Evolutionary conservation across 306 rosid species (phyloP).

Genomic region (Quercus bicolor): DNA sequence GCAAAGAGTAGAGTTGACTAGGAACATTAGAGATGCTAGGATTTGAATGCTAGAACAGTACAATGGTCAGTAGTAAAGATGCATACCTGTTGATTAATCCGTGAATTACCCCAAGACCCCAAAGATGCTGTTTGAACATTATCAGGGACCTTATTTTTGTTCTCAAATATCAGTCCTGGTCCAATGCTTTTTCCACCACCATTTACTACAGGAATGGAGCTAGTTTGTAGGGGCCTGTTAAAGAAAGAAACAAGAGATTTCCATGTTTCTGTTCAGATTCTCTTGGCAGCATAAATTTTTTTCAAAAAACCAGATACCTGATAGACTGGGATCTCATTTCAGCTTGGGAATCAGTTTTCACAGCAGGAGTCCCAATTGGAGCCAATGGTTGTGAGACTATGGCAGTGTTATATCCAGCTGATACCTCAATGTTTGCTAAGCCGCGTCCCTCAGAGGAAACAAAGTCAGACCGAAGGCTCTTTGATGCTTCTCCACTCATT

Average conservation of each 20-base stretch:
- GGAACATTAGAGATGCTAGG: background rate
- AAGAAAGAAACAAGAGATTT: slow-evolving; percentile 16
- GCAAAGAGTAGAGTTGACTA: background rate
- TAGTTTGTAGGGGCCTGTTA: slow-evolving; percentile 57
- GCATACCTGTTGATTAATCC: slow-evolving; percentile 77
- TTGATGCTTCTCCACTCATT: slow-evolving; percentile 41
- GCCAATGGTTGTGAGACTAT: slow-evolving; percentile 61
- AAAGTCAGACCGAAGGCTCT: slow-evolving; percentile 35
- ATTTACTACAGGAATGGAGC: slow-evolving; percentile 45
- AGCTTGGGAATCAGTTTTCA: slow-evolving; percentile 66
- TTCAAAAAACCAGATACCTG: slow-evolving; percentile 42
- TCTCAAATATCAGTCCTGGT: slow-evolving; percentile 50
- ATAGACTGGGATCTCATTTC: slow-evolving; percentile 59
- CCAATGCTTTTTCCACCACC: slow-evolving; percentile 45
- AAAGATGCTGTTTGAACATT: slow-evolving; percentile 64
- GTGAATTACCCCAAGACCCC: slow-evolving; percentile 67
- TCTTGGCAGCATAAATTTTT: background rate
- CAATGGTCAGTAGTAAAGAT: background rate
- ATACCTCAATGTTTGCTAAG: slow-evolving; percentile 43
- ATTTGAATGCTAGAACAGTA: background rate
- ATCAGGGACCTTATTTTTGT: slow-evolving; percentile 63
- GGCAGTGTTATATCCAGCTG: slow-evolving; percentile 61
- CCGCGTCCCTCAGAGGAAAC: slow-evolving; percentile 51
- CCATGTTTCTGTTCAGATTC: background rate
- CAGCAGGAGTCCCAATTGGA: slow-evolving; percentile 89